These are phyloP conservation scores for Tolypocladium tropicale DNA, from an alignment of 2,329 filamentous ascomycete genomes.

Conservation along the genomic window DNA sequence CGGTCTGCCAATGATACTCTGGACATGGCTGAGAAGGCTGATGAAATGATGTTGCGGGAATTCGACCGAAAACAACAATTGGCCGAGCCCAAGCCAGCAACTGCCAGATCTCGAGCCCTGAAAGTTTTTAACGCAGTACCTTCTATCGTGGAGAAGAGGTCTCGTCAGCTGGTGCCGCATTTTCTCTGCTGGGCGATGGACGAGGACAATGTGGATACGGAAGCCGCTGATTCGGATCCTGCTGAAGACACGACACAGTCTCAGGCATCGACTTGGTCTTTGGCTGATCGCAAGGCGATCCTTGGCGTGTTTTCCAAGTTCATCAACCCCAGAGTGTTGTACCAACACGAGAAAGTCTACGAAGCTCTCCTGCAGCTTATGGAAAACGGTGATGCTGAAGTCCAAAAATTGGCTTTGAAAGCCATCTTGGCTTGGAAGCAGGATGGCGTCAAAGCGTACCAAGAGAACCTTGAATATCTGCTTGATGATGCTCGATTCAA, in stretches of 20 bases:
- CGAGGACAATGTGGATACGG: slow-evolving; percentile 28
- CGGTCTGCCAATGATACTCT: slow-evolving; percentile 40
- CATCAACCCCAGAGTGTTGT: slow-evolving; percentile 75
- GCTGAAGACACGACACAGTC: slow-evolving; percentile 24
- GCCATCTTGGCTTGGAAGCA: slow-evolving; percentile 86
- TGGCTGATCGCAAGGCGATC: slow-evolving; percentile 76
- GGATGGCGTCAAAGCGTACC: slow-evolving; percentile 62
- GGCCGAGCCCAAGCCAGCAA: slow-evolving; percentile 37
- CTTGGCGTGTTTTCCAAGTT: slow-evolving; percentile 77
- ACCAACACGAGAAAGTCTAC: slow-evolving; percentile 66
- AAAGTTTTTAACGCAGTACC: slow-evolving; percentile 67
- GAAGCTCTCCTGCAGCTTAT: slow-evolving; percentile 63
- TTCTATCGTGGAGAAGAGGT: slow-evolving; percentile 72
- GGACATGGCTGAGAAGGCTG: slow-evolving; percentile 39
- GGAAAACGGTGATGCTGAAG: slow-evolving; percentile 79
- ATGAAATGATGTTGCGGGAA: slow-evolving; percentile 46
- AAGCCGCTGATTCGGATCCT: too few relatives aligned
- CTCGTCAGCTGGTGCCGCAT: slow-evolving; percentile 73
- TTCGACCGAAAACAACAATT: slow-evolving; percentile 56
- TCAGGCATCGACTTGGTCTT: slow-evolving; percentile 47
- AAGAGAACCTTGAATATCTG: slow-evolving; percentile 76
- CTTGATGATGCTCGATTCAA: slow-evolving; percentile 87
- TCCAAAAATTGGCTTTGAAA: slow-evolving; percentile 78
- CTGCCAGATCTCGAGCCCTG: slow-evolving; percentile 67
- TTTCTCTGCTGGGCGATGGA: slow-evolving; percentile 71